Evolutionary conservation across 164 flowering plant species (phyloP), one percentile per base, ranked within the genome.

Genomic region (Berberis thunbergii): DNA sequence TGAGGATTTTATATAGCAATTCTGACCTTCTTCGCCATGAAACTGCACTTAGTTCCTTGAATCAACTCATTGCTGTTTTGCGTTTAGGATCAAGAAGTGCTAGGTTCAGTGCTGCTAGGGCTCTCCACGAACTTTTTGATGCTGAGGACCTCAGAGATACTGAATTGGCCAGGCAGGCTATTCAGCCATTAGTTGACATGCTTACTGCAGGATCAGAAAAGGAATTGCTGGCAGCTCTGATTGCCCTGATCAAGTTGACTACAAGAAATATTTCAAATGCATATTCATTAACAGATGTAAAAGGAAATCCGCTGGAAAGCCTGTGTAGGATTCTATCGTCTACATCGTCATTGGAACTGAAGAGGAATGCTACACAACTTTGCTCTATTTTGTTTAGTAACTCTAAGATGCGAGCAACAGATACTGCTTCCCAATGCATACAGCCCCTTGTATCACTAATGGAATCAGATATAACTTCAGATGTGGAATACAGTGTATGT

Each of bases 141-240:
- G 81, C 86, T 68, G 89, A 87, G 60, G 71, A 77, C 65, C 79
- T 87, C 43, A 81, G 86, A 76, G 83, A 85, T 13, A 75, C 85
- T 70, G 97, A 90, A 63, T 69, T 71, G 38, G 88, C 92, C 8
- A 65, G 71, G 69, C 92, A 90, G 55, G 86, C 92, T 10, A 66
- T 85, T 72, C 91, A 83, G 66, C 97, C 95, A 59, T 76, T 90
- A 64, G 75, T 82, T 41, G 92, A 86, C 75, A 87, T 90, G 95
- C 92, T 90, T 61, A 71, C 70, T 72, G 54, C 84, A 41, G 74
- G 84, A 67, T 80, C 84, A 42, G 87, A 80, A 73, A 71, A 78
- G 67, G 97, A 90, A 64, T 86, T 80, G 71, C 79, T 81, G 67
- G 85, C 79, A 62, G 88, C 90, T 66, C 81, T 90, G 62, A 54